These are phyloP conservation scores for Ananas comosus DNA, from an alignment of 176 grass and related monocot species.

Conservation along the genomic window DNA sequence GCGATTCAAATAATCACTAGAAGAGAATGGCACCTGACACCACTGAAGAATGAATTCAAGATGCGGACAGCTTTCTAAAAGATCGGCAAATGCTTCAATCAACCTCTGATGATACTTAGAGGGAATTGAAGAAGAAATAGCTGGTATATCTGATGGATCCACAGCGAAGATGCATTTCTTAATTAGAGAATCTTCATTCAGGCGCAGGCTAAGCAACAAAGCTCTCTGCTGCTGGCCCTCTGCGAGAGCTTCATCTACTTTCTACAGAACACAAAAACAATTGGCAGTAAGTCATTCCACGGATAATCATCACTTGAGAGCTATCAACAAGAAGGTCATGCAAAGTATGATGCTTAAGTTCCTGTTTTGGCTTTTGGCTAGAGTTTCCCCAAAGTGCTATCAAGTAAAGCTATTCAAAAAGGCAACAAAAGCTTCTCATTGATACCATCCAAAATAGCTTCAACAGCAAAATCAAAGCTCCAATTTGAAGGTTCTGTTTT, in stretches of 20 bases:
- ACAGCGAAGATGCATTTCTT: constrained; percentile 91
- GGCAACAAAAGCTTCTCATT: no score
- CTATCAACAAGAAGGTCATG: not conserved
- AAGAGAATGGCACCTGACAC: constrained; percentile 48
- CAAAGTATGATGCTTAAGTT: no score
- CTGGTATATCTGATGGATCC: constrained; percentile 44
- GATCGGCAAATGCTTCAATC: constrained; percentile 68
- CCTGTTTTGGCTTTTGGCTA: no score
- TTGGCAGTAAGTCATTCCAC: not conserved
- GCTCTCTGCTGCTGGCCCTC: constrained; percentile 74
- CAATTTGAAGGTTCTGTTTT: no score
- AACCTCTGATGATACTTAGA: constrained; percentile 79
- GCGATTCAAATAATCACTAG: not conserved
- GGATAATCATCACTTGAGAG: not conserved
- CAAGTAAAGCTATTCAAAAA: no score
- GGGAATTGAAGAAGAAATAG: constrained; percentile 51
- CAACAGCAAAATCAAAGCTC: no score
- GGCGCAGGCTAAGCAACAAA: constrained; percentile 67
- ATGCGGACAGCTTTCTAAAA: constrained; percentile 84
- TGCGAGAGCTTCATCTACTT: constrained; percentile 79
- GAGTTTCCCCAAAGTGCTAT: no score
- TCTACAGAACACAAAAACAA: constrained; percentile 35
- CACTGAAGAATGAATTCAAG: constrained; percentile 89
- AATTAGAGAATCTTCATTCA: constrained; percentile 86
- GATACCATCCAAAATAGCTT: no score